Percentiles rank a stretch among this genome's conserved stretches.
These are phyloP conservation scores for Floccularia luteovirens DNA, from an alignment of 768 basidiomycete genomes.

Conservation along the genomic window DNA sequence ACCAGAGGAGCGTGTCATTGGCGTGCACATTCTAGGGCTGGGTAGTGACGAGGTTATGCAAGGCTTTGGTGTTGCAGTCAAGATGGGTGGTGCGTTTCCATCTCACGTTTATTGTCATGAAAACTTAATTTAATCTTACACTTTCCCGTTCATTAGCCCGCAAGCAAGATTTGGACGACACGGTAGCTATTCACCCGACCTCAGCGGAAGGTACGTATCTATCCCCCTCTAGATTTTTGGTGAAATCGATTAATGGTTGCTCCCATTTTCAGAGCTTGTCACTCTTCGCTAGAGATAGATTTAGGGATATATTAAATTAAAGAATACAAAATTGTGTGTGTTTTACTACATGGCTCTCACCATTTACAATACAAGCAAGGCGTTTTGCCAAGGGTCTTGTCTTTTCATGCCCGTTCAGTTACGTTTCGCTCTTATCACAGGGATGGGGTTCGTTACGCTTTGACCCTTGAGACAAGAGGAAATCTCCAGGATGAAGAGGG, in stretches of 20 bases:
- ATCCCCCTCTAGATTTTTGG: neutral
- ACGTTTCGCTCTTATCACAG: too few species aligned
- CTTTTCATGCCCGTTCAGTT: too few species aligned
- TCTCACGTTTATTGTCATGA: neutral
- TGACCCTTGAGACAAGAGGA: too few species aligned
- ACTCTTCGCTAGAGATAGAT: too few species aligned
- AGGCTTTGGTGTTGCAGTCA: conserved; percentile 95
- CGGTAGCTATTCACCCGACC: conserved; percentile 89
- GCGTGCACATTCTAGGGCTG: conserved; percentile 84
- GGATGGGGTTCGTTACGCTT: too few species aligned
- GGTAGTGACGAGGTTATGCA: conserved; percentile 95
- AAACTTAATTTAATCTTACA: conserved; percentile 3
- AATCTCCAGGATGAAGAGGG: too few species aligned
- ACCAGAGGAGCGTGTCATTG: conserved; percentile 92
- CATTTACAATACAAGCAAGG: too few species aligned
- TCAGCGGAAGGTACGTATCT: conserved; percentile 62
- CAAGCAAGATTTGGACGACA: conserved; percentile 80
- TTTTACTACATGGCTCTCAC: too few species aligned
- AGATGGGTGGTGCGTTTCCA: conserved; percentile 66
- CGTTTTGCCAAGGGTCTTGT: too few species aligned
- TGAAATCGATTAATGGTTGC: conserved; percentile 9
- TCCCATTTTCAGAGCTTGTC: conserved; percentile 18
- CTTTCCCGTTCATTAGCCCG: conserved; percentile 35
- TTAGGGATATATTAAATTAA: too few species aligned
- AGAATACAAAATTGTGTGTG: too few species aligned